Evolutionary conservation across 768 basidiomycete species (phyloP).

Genomic region (Russula dissimulans): DNA sequence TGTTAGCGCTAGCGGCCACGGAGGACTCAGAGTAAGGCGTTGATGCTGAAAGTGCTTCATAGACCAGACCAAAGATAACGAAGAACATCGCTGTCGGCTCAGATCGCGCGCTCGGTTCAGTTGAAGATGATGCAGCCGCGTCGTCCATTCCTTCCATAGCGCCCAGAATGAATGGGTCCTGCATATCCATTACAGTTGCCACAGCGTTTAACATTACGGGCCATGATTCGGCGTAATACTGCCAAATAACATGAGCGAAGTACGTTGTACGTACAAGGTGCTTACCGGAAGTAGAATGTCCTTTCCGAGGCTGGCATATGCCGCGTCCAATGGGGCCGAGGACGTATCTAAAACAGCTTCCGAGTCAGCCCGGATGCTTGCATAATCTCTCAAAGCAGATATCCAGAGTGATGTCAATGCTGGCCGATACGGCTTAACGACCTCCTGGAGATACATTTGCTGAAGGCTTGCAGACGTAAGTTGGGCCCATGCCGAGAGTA

Average conservation of each 20-base stretch:
- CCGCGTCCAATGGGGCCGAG: conserved; percentile 66
- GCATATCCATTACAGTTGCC: conserved; percentile 63
- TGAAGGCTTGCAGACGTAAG: conserved; percentile 68
- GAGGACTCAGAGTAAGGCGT: conserved; percentile 47
- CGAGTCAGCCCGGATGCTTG: conserved; percentile 80
- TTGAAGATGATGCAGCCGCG: conserved; percentile 21
- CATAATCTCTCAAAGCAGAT: conserved; percentile 83
- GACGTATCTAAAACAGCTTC: conserved; percentile 74
- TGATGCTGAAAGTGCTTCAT: conserved; percentile 69
- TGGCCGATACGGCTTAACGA: conserved; percentile 71
- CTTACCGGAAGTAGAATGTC: conserved; percentile 85
- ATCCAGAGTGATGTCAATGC: conserved; percentile 82
- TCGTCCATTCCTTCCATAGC: conserved; percentile 74
- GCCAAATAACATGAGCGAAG: conserved; percentile 8
- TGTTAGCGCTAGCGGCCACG: conserved; percentile 33
- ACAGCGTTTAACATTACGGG: conserved; percentile 77
- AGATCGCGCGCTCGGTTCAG: conserved; percentile 27
- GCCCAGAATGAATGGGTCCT: conserved; percentile 57
- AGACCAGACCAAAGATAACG: conserved; percentile 87
- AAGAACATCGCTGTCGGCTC: conserved; percentile 82
- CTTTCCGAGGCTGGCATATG: conserved; percentile 80
- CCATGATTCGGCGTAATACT: conserved; percentile 90
- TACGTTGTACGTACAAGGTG: too few relatives aligned
- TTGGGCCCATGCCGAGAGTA: conserved; percentile 92
- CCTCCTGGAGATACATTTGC: conserved; percentile 68